Evolutionary conservation across 192 early-diverging fungal species (phyloP).

Genomic region (Phlyctochytrium arcticum): DNA sequence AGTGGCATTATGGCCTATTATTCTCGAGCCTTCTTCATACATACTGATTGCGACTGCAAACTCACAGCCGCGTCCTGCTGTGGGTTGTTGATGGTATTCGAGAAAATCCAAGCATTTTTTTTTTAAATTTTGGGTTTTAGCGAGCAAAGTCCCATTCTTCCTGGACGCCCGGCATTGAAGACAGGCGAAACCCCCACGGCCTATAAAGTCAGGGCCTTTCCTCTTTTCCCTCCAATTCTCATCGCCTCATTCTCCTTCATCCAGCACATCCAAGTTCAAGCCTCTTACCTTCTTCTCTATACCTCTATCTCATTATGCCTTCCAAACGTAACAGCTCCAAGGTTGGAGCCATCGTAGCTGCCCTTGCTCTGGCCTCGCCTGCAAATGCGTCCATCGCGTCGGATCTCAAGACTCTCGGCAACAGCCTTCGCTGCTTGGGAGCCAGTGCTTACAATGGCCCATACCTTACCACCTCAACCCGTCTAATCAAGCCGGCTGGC

Average conservation of each 20-base stretch:
- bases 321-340: background rate
- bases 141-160: no score
- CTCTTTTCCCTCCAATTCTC: background rate
- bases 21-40: no score
- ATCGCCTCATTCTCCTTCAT: background rate
- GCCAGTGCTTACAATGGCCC: constrained; percentile 4
- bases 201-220: background rate
- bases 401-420: background rate
- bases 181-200: background rate
- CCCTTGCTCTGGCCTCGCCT: background rate
- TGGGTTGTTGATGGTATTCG: no score
- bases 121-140: no score
- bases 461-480: background rate
- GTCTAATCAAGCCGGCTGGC: background rate
- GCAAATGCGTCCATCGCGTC: background rate
- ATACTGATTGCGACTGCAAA: no score
- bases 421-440: background rate
- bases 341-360: background rate
- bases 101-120: no score
- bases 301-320: background rate
- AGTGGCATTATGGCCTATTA: no score
- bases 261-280: background rate
- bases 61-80: no score
- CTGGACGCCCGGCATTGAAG: background rate
- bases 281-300: background rate